Conservation (phyloP, 2,329 filamentous ascomycete species). For the Apiospora pterosperma region DNA sequence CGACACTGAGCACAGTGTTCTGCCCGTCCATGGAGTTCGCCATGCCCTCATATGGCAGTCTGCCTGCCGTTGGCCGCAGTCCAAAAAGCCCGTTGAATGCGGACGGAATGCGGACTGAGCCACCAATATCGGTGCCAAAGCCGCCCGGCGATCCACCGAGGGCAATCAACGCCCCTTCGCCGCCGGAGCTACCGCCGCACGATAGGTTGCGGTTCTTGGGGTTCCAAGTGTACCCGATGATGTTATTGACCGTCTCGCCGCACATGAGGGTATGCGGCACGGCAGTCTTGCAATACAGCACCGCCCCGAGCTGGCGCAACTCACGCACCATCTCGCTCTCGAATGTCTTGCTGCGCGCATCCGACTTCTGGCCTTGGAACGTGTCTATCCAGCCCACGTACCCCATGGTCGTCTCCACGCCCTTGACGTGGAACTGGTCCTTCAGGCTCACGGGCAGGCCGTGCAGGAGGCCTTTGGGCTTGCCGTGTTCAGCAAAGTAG, state of each 20-base stretch:
- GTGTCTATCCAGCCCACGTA: slow-evolving; percentile 17
- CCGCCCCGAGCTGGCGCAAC: slow-evolving; percentile 9
- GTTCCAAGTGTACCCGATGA: slow-evolving; percentile 36
- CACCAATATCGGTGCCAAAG: slow-evolving; percentile 33
- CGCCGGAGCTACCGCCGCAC: slow-evolving; percentile 39
- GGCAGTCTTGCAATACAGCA: slow-evolving; percentile 15
- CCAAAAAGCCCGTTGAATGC: slow-evolving; percentile 28
- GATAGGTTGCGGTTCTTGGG: slow-evolving; percentile 35
- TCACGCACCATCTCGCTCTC: slow-evolving; percentile 9
- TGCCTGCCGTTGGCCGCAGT: slow-evolving; percentile 24
- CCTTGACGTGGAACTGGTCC: slow-evolving; percentile 22
- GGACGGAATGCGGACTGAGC: slow-evolving; percentile 28
- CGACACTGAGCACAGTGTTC: slow-evolving; percentile 28
- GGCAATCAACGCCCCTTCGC: slow-evolving; percentile 35
- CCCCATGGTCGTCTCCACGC: slow-evolving; percentile 20
- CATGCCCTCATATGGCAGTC: slow-evolving; percentile 29
- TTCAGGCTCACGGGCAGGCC: slow-evolving; percentile 23
- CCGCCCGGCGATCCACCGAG: slow-evolving; percentile 30
- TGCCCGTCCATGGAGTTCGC: slow-evolving; percentile 32
- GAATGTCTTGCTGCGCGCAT: neutral
- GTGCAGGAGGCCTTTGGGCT: slow-evolving; percentile 14
- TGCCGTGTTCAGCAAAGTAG: neutral
- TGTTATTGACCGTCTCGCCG: slow-evolving; percentile 28
- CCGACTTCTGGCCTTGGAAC: slow-evolving; percentile 3
- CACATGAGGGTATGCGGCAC: slow-evolving; percentile 27